A percentile compares a stretch with the other conserved stretches of the same genome.
These are phyloP conservation scores for Circinella umbellata DNA, from an alignment of 371 early-diverging fungal genomes.

Conservation along the genomic window DNA sequence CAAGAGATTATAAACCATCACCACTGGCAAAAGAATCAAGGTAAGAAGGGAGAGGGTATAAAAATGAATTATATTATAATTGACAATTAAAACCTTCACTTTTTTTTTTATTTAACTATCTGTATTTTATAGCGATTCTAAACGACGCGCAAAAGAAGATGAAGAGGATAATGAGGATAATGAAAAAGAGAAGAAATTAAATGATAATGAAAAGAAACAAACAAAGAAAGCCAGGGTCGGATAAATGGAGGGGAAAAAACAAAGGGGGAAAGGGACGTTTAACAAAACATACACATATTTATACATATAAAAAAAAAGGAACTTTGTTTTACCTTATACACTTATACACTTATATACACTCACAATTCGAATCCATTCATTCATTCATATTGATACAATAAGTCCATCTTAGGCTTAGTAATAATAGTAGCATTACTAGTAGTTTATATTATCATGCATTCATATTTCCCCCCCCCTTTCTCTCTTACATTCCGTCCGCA, in stretches of 20 bases:
- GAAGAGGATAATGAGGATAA: not conserved
- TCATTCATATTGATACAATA: not conserved
- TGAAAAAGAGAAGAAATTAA: not conserved
- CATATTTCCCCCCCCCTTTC: no score
- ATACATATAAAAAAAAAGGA: not conserved
- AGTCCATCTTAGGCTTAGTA: no score
- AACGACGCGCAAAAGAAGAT: constrained; percentile 8
- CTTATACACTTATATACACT: no score
- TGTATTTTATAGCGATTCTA: not conserved
- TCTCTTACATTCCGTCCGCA: no score
- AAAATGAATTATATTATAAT: no score
- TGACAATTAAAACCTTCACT: no score
- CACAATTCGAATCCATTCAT: not conserved
- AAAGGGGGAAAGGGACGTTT: no score
- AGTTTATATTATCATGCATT: no score
- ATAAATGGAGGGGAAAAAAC: not conserved
- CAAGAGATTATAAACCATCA: constrained; percentile 14
- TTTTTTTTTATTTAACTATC: not conserved
- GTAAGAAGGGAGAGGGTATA: not conserved
- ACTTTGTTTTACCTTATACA: not conserved
- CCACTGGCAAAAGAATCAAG: constrained; percentile 8
- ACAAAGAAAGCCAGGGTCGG: not conserved
- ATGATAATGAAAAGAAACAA: not conserved
- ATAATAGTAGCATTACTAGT: no score
- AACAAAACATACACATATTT: no score